These are phyloP conservation scores for Taphrina confusa DNA, from an alignment of 1,139 yeast species.

Conservation along the genomic window DNA sequence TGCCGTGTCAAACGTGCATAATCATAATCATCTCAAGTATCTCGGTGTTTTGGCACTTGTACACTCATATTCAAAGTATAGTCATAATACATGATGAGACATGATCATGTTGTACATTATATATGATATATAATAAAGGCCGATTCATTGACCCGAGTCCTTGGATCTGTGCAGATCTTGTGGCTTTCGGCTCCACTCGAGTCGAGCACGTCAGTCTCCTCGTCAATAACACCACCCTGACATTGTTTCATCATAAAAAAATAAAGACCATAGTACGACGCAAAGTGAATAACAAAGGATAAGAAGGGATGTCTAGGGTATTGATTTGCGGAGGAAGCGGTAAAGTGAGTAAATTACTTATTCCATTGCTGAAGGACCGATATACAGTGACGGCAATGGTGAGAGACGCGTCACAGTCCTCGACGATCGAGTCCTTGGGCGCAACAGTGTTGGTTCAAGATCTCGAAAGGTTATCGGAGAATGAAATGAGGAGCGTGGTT, in stretches of 20 bases:
- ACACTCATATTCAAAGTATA: neutral
- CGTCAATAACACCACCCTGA: no score
- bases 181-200: conserved; percentile 8
- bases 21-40: neutral
- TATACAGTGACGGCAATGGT: conserved; percentile 52
- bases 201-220: conserved; percentile 15
- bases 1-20: neutral
- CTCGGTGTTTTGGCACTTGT: neutral
- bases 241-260: no score
- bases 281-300: no score
- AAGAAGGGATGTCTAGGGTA: conserved; percentile 43
- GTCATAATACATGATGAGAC: neutral
- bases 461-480: conserved; percentile 50
- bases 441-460: conserved; percentile 49
- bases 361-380: conserved; percentile 42
- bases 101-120: no score
- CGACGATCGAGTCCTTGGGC: conserved; percentile 48
- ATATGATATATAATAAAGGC: no score
- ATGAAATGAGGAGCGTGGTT: conserved; percentile 50
- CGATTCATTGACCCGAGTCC: no score
- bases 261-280: no score
- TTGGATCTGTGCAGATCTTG: conserved; percentile 1
- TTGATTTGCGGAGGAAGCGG: conserved; percentile 67
- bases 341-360: conserved; percentile 54
- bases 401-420: conserved; percentile 53